phyloP scores from a whole-genome alignment of 306 rosid species.

The Quercus mongolica region DNA sequence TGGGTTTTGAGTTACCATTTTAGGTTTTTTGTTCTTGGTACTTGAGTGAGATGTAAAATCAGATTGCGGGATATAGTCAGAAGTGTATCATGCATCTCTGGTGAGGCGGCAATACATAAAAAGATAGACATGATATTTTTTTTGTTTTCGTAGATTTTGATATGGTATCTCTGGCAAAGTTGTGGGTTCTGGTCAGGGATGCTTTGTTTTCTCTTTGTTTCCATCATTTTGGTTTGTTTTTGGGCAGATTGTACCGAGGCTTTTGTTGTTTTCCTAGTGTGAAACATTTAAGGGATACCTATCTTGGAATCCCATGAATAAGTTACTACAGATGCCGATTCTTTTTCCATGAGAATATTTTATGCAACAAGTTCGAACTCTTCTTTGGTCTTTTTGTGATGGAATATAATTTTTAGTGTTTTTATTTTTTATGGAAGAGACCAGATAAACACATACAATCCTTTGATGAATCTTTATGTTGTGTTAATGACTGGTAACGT shows the following conservation, averaged over 20 bases:
- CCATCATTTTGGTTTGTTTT: slow-evolving; percentile 55
- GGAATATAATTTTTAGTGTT: slow-evolving; percentile 4
- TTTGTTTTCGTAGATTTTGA: slow-evolving; percentile 48
- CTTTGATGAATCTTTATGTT: neutral
- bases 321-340: slow-evolving; percentile 54
- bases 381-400: slow-evolving; percentile 4
- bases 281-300: slow-evolving; percentile 70
- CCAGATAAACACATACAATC: neutral
- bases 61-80: slow-evolving; percentile 94
- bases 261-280: slow-evolving; percentile 66
- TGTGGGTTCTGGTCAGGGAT: slow-evolving; percentile 60
- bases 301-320: slow-evolving; percentile 70
- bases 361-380: slow-evolving; percentile 27
- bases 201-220: slow-evolving; percentile 39
- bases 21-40: slow-evolving; percentile 43
- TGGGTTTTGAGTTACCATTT: slow-evolving; percentile 72
- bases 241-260: slow-evolving; percentile 63
- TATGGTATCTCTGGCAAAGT: slow-evolving; percentile 55
- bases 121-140: slow-evolving; percentile 31
- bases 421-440: neutral
- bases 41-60: slow-evolving; percentile 99
- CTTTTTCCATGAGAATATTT: slow-evolving; percentile 32
- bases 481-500: neutral
- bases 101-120: slow-evolving; percentile 64
- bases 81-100: slow-evolving; percentile 90